Conservation (phyloP, 208 protist genomes). For the Leishmania martiniquensis region DNA sequence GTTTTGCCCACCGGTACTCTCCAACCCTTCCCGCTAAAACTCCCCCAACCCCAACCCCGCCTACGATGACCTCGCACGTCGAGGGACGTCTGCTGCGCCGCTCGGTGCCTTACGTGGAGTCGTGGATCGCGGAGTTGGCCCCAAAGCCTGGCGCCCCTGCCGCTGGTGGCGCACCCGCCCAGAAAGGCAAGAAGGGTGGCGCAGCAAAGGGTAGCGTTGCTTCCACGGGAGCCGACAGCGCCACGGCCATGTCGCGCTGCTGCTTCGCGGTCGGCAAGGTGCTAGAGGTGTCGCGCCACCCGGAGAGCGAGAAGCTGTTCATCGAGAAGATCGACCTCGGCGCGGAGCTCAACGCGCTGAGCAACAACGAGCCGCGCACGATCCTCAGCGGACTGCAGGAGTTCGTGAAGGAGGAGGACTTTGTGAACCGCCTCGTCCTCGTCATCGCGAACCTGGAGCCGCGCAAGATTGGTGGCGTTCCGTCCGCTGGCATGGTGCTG, state of each 20-base stretch:
- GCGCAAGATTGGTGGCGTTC: conserved; percentile 90
- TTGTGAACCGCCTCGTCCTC: conserved; percentile 83
- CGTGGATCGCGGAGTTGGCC: conserved; percentile 71
- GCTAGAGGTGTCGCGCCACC: conserved; percentile 83
- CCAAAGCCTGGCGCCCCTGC: conserved; percentile 25
- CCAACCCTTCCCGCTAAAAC: background rate
- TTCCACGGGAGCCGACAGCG: conserved; percentile 22
- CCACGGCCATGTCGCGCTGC: conserved; percentile 83
- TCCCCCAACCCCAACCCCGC: background rate
- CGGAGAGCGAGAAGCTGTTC: conserved; percentile 90
- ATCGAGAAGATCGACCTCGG: conserved; percentile 95
- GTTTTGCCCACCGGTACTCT: background rate
- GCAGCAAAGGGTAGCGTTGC: conserved; percentile 22
- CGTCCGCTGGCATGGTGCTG: conserved; percentile 94
- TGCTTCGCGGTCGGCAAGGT: conserved; percentile 91
- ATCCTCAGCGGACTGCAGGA: conserved; percentile 93
- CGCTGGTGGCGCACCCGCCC: conserved; percentile 15
- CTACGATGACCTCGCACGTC: conserved; percentile 47
- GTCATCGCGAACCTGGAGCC: conserved; percentile 95
- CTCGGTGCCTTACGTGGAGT: conserved; percentile 80
- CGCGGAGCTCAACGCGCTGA: conserved; percentile 68
- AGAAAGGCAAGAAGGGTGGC: conserved; percentile 28
- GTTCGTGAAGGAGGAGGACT: conserved; percentile 81
- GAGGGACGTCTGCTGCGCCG: conserved; percentile 75
- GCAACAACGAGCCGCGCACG: conserved; percentile 74